phyloP scores from a whole-genome alignment of 2,329 filamentous ascomycete species.

The Hypoxylon sp. region DNA sequence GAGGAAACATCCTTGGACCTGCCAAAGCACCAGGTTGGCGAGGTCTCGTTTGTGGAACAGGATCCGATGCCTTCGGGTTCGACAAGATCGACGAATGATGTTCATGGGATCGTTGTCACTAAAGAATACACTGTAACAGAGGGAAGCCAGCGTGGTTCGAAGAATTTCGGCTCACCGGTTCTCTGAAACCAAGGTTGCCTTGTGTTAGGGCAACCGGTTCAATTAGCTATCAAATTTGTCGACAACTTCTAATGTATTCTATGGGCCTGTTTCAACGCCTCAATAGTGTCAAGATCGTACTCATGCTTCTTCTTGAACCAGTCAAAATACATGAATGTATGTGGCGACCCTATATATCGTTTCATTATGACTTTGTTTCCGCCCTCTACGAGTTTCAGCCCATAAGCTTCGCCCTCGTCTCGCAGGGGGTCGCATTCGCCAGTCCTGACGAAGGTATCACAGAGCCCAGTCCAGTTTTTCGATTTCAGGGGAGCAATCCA shows the following conservation, averaged over 20 bases:
- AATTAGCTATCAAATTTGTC: background rate
- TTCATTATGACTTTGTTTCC: slow-evolving; percentile 63
- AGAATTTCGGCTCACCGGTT: slow-evolving; percentile 2
- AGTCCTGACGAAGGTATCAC: slow-evolving; percentile 55
- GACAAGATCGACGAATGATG: background rate
- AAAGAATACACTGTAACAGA: slow-evolving; percentile 44
- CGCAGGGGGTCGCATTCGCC: slow-evolving; percentile 60
- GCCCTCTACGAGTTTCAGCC: slow-evolving; percentile 58
- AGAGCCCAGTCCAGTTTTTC: slow-evolving; percentile 53
- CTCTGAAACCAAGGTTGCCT: slow-evolving; percentile 4
- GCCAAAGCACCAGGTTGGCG: slow-evolving; percentile 19
- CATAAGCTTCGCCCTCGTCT: slow-evolving; percentile 66
- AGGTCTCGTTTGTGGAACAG: slow-evolving; percentile 10
- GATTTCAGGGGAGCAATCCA: slow-evolving; percentile 55
- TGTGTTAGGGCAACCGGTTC: background rate
- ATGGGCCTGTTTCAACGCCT: slow-evolving; percentile 54
- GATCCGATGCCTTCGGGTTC: background rate
- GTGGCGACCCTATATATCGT: slow-evolving; percentile 64
- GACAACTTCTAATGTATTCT: slow-evolving; percentile 15
- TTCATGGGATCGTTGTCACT: slow-evolving; percentile 38
- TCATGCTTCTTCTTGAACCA: slow-evolving; percentile 52
- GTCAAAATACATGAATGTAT: slow-evolving; percentile 61
- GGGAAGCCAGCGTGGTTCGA: slow-evolving; percentile 4
- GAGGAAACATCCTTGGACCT: slow-evolving; percentile 29
- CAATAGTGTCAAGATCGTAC: slow-evolving; percentile 54